Conservation (phyloP, 2,329 filamentous ascomycete genomes). For the Clarireedia hainanense region DNA sequence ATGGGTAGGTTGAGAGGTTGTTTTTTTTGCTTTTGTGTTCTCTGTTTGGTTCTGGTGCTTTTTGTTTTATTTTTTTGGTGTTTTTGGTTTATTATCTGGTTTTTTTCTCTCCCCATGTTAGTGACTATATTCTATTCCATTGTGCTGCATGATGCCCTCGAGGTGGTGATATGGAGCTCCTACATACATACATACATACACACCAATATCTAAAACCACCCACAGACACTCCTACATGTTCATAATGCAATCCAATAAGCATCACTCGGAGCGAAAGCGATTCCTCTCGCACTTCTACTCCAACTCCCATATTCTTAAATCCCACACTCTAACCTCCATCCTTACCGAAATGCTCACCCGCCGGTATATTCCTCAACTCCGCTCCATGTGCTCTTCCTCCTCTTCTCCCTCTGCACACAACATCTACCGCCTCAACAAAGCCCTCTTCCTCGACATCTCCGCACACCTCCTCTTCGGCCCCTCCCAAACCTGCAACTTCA, state of each 20-base stretch:
- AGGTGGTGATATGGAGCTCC: background rate
- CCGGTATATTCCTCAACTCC: background rate
- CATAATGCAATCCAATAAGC: background rate
- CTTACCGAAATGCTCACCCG: background rate
- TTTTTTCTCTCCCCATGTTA: too few species aligned
- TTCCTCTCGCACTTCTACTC: background rate
- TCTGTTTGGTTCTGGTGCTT: too few species aligned
- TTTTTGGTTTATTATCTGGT: too few species aligned
- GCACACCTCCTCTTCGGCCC: background rate
- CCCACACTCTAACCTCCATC: background rate
- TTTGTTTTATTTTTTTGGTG: too few species aligned
- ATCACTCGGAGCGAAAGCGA: background rate
- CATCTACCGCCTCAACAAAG: background rate
- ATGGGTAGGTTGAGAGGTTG: background rate
- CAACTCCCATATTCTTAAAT: background rate
- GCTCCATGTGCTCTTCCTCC: background rate
- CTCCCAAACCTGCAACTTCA: background rate
- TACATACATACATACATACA: too few species aligned
- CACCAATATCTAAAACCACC: background rate
- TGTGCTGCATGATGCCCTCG: too few species aligned
- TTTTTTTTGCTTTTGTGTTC: background rate
- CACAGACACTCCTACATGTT: background rate
- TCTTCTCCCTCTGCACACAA: background rate
- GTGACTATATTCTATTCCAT: too few species aligned
- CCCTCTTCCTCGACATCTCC: background rate